Evolutionary conservation across 768 basidiomycete species (phyloP).

Genomic region (Tylopilus balloui): DNA sequence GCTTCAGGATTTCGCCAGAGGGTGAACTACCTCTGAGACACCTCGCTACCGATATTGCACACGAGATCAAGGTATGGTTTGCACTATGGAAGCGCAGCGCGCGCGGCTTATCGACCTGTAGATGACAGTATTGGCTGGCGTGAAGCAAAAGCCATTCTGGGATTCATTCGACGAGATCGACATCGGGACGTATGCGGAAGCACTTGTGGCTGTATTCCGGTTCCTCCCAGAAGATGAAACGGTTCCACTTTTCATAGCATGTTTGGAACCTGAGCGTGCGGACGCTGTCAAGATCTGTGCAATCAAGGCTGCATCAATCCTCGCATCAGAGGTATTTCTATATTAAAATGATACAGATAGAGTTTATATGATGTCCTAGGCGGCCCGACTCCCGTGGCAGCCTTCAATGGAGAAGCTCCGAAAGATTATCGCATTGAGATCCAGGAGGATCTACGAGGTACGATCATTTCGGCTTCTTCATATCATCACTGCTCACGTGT

Average conservation of each 20-base stretch:
- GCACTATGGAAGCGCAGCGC: constrained; percentile 17
- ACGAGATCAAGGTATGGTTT: constrained; percentile 66
- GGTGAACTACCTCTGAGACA: constrained; percentile 60
- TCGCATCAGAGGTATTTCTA: constrained; percentile 57
- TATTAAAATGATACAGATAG: not conserved
- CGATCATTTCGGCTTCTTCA: constrained; percentile 11
- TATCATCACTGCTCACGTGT: constrained; percentile 9
- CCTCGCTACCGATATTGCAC: constrained; percentile 67
- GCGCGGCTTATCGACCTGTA: constrained; percentile 8
- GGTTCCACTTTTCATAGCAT: constrained; percentile 53
- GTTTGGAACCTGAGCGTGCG: constrained; percentile 72
- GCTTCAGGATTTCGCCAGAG: constrained; percentile 49
- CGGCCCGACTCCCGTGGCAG: constrained; percentile 52
- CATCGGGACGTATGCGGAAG: constrained; percentile 71
- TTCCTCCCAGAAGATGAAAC: constrained; percentile 63
- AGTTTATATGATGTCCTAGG: constrained; percentile 34
- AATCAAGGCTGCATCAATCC: constrained; percentile 65
- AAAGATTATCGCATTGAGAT: constrained; percentile 41
- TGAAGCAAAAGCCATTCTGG: constrained; percentile 62
- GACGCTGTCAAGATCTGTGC: constrained; percentile 78
- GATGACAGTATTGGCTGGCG: constrained; percentile 23
- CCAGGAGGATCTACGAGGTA: constrained; percentile 57
- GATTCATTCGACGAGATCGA: constrained; percentile 68
- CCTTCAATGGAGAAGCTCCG: constrained; percentile 47
- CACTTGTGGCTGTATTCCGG: constrained; percentile 66